These are phyloP conservation scores for Candolleomyces efflorescens DNA, from an alignment of 768 basidiomycete genomes.

Conservation along the genomic window DNA sequence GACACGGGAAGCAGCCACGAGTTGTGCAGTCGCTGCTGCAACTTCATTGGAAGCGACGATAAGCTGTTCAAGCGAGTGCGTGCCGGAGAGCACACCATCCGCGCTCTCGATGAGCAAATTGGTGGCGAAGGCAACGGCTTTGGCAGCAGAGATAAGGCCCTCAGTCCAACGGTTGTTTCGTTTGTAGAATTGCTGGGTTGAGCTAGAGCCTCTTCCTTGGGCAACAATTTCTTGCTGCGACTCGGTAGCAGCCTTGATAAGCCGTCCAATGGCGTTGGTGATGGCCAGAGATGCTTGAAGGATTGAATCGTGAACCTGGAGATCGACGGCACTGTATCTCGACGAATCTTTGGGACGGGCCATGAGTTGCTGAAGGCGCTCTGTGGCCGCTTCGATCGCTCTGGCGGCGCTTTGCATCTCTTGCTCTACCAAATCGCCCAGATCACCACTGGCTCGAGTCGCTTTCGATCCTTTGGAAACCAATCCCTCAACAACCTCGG, in stretches of 20 bases:
- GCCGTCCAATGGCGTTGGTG: constrained; percentile 89
- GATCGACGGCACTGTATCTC: constrained; percentile 86
- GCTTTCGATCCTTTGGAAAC: constrained; percentile 80
- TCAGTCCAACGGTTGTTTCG: constrained; percentile 99
- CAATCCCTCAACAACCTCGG: constrained; percentile 81
- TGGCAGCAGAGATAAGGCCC: constrained; percentile 96
- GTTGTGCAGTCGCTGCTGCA: constrained; percentile 93
- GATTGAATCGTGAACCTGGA: constrained; percentile 98
- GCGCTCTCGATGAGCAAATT: constrained; percentile 94
- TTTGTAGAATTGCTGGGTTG: constrained; percentile 97
- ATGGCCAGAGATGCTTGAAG: constrained; percentile 91
- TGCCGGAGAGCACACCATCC: constrained; percentile 94
- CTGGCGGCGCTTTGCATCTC: constrained; percentile 93
- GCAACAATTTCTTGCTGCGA: constrained; percentile 98
- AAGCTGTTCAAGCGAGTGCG: constrained; percentile 95
- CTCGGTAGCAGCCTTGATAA: constrained; percentile 95
- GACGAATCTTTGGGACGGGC: constrained; percentile 81
- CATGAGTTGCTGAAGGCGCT: constrained; percentile 88
- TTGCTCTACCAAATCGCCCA: constrained; percentile 93
- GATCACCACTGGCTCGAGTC: constrained; percentile 81
- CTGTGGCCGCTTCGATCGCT: constrained; percentile 91
- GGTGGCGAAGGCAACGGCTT: constrained; percentile 96
- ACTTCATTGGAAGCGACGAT: constrained; percentile 99
- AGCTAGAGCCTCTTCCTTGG: constrained; percentile 89
- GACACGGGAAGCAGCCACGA: constrained; percentile 97